Base-by-base conservation (phyloP, 1,139 yeast genomes). In the Taphrina sp. region DNA sequence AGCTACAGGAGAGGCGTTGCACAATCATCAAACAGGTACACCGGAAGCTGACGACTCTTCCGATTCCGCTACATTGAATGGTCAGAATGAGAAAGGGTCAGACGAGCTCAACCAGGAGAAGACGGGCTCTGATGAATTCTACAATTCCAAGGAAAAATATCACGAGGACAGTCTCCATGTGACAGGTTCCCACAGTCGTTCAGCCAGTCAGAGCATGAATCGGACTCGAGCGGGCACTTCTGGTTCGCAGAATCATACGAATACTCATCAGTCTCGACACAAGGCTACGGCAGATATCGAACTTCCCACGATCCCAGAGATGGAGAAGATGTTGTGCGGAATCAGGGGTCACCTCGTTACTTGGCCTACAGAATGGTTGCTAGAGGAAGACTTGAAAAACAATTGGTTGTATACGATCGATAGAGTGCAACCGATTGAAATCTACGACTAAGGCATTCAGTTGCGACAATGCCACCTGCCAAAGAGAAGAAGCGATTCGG, bases 341-440 rank as follows among this genome's bases (percentile, higher is more conserved):
- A 75, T 92, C n/a, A 85, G 83, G 59, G 99, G 99, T 2, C 85
- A 92, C 66, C 72, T 94, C 64, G 97, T 94, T 3, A 67, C 83
- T 24, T 92, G 90, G 74, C 97, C 98, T 0, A 76, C 87, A 0
- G 90, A 88, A 60, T 94, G 98, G 98, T 76, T 94, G 52, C 74
- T 80, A 65, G 79, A 82, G 60, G 98, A 92, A 69, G 79, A 89
- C 49, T 95, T 89, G 57, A 65, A 68, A 61, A 60, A 61, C 22
- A 92, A 94, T 66, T 92, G 97, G 97, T 89, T 89, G 69, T 90
- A 88, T 73, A 87, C 84, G 64, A 83, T 95, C 55, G 99, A 92
- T 67, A 81, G 95, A 66, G 74, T 92, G 44, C 96, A 97, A 7
- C 99, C 99, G 1, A 81, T 92, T 59, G 97, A 92, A 68, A 92